Evolutionary conservation across 108 stramenopile genomes (phyloP), one percentile per base, ranked within the genome.

Genomic region (Cyclotella baltica): DNA sequence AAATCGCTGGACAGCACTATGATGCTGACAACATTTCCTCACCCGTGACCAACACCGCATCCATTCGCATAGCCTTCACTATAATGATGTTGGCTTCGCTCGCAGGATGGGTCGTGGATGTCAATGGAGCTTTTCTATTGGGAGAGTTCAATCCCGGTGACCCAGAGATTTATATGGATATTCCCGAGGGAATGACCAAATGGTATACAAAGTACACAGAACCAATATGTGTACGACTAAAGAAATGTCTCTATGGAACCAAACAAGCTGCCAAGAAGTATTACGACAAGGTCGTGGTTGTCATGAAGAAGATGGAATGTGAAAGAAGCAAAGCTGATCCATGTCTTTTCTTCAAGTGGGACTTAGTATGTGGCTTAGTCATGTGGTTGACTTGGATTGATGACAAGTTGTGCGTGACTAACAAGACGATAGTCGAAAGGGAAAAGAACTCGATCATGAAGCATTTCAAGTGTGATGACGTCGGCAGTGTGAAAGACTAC

Each of bases 261-360:
- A 72, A 62, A 33, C 72, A 72, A 36, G 56, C 71, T 27, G 64
- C 61, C n/a, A n/a, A n/a, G n/a, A n/a, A n/a, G n/a, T n/a, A n/a
- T n/a, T n/a, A n/a, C n/a, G n/a, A n/a, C n/a, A 37, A 62, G 35
- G 34, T 62, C 18, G 33, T 62, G 1, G 16, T 19, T 3, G 61
- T 36, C 33, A 62, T 62, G 61, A 62, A n/a, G 19, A 22, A 62
- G 36, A 62, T 62, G 61, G 31, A 25, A 18, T 37, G 13, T 18
- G 35, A 62, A 13, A 31, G 33, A 8, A 20, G 15, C 11, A 36
- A 22, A 16, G 61, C 61, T 9, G 35, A 34, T 62, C 61, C 2
- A 25, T 57, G 22, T 29, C 2, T 57, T 20, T 57, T 28, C 27
- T 29, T 28, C 55, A 57, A 57, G 25, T 62, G 61, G 61, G 28